Evolutionary conservation across 2,329 filamentous ascomycete genomes (phyloP), one percentile per base, ranked within the genome.

Genomic region (Alternaria sp.): DNA sequence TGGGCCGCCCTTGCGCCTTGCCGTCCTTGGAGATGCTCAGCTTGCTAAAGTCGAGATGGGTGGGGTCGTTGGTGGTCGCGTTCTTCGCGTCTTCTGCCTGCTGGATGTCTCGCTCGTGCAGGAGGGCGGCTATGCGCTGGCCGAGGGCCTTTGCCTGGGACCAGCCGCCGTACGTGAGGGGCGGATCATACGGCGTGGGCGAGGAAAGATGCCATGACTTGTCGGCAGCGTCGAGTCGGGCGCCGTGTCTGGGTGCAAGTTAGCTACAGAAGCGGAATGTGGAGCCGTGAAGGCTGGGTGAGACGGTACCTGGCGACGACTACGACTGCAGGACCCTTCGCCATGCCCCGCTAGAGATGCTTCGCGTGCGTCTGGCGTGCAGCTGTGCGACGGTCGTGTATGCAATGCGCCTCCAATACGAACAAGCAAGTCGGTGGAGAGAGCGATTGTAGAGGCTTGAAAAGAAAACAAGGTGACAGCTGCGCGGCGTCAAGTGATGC

Each of bases 131-230:
- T 66, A 99, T 97, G 64, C 93, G 90, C 65, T 89, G 86, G 15
- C 96, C 96, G 23, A 97, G 87, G 6, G 90, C 88, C 71, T 92
- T 90, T 58, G 92, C 90, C 80, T 98, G 96, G 14, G 90, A 88
- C 92, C 96, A 97, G 68, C 96, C 96, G 71, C 93, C 92, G 77
- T 97, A 98, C 3, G 94, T 97, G 61, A 99, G 86, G 54, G 96
- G 96, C 69, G 96, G 93, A 70, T 99, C 95, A 84, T 98, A 99
- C 2, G 96, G 96, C 6, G 93, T 94, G 2, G 94, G 92, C 6
- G 96, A 97, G 28, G 92, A 92, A 58, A 97, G 87, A 80, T 97
- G 93, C 96, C 96, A 99, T 79, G 93, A 89, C 78, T 94, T 94
- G 85, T 99, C 94, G 66, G 94, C 94, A 60, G 93, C 93, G 80